Conservation (phyloP, 768 basidiomycete genomes). For the Porpolomopsis calyptriformis region DNA sequence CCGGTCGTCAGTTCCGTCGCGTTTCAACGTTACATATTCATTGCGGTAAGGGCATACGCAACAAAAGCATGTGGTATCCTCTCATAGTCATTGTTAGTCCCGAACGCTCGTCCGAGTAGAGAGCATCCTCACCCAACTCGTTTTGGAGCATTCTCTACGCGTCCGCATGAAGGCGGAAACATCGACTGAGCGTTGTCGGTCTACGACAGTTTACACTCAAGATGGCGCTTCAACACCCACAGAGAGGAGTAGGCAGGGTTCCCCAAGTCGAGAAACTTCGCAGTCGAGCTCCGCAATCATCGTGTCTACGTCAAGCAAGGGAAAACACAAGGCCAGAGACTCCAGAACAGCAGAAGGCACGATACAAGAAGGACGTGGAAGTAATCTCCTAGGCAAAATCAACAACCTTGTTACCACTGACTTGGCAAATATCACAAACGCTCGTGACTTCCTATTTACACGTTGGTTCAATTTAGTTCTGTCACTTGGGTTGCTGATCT, state of each 20-base stretch:
- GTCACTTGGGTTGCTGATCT: not conserved
- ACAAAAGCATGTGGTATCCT: too few species aligned
- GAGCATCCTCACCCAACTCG: slow-evolving; percentile 30
- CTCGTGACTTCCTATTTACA: slow-evolving; percentile 25
- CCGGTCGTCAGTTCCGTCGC: slow-evolving; percentile 32
- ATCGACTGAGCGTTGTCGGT: not conserved
- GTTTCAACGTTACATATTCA: slow-evolving; percentile 46
- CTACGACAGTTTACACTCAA: not conserved
- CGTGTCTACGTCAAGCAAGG: too few species aligned
- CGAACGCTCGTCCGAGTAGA: slow-evolving; percentile 36
- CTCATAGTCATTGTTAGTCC: too few species aligned
- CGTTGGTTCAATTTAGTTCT: slow-evolving; percentile 9
- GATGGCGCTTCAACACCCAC: not conserved
- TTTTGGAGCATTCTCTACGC: slow-evolving; percentile 41
- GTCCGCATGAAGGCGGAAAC: slow-evolving; percentile 47
- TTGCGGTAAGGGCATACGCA: slow-evolving; percentile 39
- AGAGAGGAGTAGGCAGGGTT: not conserved
- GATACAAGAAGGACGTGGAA: slow-evolving; percentile 14
- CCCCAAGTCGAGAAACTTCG: too few species aligned
- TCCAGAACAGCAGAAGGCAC: too few species aligned
- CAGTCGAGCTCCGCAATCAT: too few species aligned
- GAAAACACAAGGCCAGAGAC: not conserved
- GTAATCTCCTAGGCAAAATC: slow-evolving; percentile 64
- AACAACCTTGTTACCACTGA: slow-evolving; percentile 71
- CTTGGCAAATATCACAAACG: slow-evolving; percentile 26